These are phyloP conservation scores for Solanum paucissectum DNA, from an alignment of 257 asterid genomes.

Conservation along the genomic window DNA sequence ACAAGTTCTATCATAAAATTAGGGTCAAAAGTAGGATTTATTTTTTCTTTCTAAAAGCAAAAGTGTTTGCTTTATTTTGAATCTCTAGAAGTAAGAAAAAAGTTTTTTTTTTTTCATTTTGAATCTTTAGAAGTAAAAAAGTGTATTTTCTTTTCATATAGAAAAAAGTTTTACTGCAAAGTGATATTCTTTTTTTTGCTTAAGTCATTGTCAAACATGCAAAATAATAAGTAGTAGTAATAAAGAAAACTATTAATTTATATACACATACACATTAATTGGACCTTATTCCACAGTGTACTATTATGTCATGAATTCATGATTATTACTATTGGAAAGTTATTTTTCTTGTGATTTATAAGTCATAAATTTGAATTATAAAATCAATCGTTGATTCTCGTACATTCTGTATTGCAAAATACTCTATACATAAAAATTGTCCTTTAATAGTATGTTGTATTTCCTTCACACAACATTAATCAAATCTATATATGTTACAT, in stretches of 20 bases:
- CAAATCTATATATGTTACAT: neutral
- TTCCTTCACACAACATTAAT: neutral
- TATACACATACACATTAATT: neutral
- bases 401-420: neutral
- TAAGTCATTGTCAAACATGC: neutral
- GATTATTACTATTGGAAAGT: neutral
- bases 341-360: too few relatives aligned
- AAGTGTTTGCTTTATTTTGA: neutral
- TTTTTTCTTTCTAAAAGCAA: neutral
- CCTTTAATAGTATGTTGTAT: neutral
- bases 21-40: neutral
- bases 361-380: accelerated
- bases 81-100: neutral
- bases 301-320: neutral
- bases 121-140: neutral
- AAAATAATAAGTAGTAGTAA: neutral
- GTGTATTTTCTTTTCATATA: neutral
- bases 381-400: neutral
- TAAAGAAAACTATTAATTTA: neutral
- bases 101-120: neutral
- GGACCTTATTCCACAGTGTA: neutral
- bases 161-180: neutral
- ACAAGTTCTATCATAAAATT: neutral
- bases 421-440: neutral
- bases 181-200: neutral